Percentiles rank a stretch among this genome's conserved stretches.
phyloP scores from a whole-genome alignment of 1,139 yeast species.

The Hansenula sp. region DNA sequence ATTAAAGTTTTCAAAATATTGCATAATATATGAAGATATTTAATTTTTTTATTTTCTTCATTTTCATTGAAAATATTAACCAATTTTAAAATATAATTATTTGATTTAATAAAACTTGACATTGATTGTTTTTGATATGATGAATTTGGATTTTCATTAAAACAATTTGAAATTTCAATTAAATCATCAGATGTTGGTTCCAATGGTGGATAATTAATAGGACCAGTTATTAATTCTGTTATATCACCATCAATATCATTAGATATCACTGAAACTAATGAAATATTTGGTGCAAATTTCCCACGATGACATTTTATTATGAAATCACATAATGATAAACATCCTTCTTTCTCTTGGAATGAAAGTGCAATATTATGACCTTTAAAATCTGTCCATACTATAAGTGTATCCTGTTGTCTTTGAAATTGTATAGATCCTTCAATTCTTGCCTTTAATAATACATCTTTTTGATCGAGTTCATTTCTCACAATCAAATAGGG shows the following conservation, averaged over 20 bases:
- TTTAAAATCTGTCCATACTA: conserved; percentile 85
- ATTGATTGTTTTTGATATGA: conserved; percentile 51
- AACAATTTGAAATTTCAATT: conserved; percentile 42
- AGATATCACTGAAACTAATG: conserved; percentile 68
- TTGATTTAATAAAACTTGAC: conserved; percentile 43
- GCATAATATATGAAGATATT: conserved; percentile 59
- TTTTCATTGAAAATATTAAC: conserved; percentile 48
- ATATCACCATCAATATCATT: conserved; percentile 44
- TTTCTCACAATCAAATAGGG: conserved; percentile 72
- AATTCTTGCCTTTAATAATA: conserved; percentile 60
- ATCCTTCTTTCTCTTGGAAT: conserved; percentile 90
- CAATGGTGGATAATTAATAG: conserved; percentile 59
- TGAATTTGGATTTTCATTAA: conserved; percentile 51
- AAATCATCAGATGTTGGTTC: conserved; percentile 45
- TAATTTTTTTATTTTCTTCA: conserved; percentile 47
- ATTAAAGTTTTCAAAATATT: conserved; percentile 68
- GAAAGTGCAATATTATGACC: conserved; percentile 86
- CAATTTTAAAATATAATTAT: conserved; percentile 50
- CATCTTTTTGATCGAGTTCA: conserved; percentile 57
- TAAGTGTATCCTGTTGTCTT: conserved; percentile 88
- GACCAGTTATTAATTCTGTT: conserved; percentile 81
- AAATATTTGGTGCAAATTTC: conserved; percentile 59
- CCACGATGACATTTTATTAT: conserved; percentile 61
- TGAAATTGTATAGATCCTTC: conserved; percentile 82
- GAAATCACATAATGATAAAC: conserved; percentile 79